Evolutionary conservation across 129 eudicot genomes (phyloP), one percentile per base, ranked within the genome.

Genomic region (Lactuca sativa): DNA sequence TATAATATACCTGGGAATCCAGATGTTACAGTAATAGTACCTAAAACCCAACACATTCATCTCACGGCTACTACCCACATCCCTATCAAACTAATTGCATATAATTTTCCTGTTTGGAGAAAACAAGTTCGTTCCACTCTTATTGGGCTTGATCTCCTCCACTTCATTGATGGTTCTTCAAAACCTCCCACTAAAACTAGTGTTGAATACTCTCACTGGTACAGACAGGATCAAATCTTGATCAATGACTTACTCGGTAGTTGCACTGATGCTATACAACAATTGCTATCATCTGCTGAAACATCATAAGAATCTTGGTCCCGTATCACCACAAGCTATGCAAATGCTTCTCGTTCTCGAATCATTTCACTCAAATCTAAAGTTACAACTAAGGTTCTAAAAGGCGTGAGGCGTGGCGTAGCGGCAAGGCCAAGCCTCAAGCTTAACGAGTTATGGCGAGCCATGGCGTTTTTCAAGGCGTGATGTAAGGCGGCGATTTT

Each of bases 161-260:
- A 38, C 51, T 68, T 68, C 52, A 68, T 54, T 37, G 62, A 68
- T 2, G 53, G 62, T 3, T 16, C 73, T 38, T 8, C 55, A 52
- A 56, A 12, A 38, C 55, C 25, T 18, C 21, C 21, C 21, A 43
- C 30, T 2, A 56, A 70, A 70, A 33, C 65, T 5, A 41, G 64
- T 38, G 56, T 9, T 0, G 74, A 41, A 0, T 70, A 70, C 30
- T 30, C 66, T 40, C 8, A 6, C 0, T 70, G 66, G 65, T 66
- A 48, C 4, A 14, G 59, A 14, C 65, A 44, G 25, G 56, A 44
- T 43, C 43, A 57, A 9, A 41, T 57, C n/a, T 40, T 70, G 9
- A 6, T 56, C 34, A 57, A 9, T 4, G 44, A 44, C 43, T 3
- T 70, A n/a, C 64, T 70, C 43, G 66, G 66, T 0, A 70, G 74